Evolutionary conservation across 2,329 filamentous ascomycete species (phyloP).

Genomic region (Fonsecaea pedrosoi): DNA sequence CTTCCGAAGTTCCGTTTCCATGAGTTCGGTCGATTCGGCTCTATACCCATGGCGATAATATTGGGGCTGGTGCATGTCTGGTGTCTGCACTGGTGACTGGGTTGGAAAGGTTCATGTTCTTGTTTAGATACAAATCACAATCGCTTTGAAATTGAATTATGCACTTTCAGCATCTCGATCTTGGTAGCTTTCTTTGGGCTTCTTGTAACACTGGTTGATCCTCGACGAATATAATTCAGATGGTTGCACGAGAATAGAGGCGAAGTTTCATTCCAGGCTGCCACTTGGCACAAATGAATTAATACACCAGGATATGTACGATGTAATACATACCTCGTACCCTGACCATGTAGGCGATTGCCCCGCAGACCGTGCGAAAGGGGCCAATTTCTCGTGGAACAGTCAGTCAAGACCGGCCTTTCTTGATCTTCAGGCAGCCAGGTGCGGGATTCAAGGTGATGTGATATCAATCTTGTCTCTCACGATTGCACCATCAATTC

Average conservation of each 20-base stretch:
- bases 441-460: too few species aligned
- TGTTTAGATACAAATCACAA: constrained; percentile 23
- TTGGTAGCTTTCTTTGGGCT: background rate
- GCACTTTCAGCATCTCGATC: background rate
- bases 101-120: constrained; percentile 16
- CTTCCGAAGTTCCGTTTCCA: constrained; percentile 11
- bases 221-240: background rate
- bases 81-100: constrained; percentile 13
- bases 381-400: background rate
- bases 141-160: background rate
- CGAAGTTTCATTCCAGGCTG: background rate
- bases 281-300: background rate
- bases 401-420: too few species aligned
- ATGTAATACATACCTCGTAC: background rate
- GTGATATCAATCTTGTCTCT: too few species aligned
- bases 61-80: constrained; percentile 17
- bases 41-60: constrained; percentile 27
- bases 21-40: constrained; percentile 19
- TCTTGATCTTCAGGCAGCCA: too few species aligned
- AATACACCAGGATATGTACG: background rate
- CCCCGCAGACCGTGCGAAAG: background rate
- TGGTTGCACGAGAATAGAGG: background rate
- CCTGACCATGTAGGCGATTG: background rate
- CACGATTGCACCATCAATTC: too few species aligned
- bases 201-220: background rate